Conservation (phyloP, 208 protist genomes). For the Porcisia deanei region DNA sequence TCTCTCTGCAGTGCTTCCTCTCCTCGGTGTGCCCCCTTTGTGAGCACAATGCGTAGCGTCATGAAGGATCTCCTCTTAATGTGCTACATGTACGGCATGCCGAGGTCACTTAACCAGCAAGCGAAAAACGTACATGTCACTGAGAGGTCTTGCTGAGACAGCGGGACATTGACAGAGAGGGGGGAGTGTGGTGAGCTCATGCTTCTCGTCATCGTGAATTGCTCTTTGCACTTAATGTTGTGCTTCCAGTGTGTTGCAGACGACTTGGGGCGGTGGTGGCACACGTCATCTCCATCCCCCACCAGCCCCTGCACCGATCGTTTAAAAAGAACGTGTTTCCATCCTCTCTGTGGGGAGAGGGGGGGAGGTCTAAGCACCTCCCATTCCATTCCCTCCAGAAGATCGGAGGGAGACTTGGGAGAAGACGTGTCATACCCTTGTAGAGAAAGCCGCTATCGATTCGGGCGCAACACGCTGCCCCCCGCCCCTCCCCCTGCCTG, state of each 20-base stretch:
- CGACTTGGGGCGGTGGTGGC: background rate
- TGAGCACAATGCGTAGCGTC: background rate
- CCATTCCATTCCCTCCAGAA: background rate
- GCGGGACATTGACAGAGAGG: background rate
- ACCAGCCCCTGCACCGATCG: background rate
- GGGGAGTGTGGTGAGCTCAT: background rate
- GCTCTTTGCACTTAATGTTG: background rate
- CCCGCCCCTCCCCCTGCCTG: background rate
- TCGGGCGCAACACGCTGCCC: background rate
- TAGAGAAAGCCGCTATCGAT: background rate
- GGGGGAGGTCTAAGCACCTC: background rate
- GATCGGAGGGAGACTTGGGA: background rate
- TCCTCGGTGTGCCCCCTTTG: background rate
- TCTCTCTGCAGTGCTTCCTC: background rate
- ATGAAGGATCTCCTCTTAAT: background rate
- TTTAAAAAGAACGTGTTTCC: background rate
- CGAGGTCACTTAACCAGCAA: background rate
- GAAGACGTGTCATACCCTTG: background rate
- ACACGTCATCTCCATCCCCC: background rate
- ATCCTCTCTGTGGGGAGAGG: background rate
- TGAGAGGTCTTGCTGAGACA: background rate
- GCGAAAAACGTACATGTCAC: background rate
- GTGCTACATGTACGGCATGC: background rate
- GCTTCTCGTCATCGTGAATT: background rate
- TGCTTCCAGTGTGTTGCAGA: background rate